Evolutionary conservation across 2,329 filamentous ascomycete genomes (phyloP), one percentile per base, ranked within the genome.

Genomic region (Albifimbria verrucaria): DNA sequence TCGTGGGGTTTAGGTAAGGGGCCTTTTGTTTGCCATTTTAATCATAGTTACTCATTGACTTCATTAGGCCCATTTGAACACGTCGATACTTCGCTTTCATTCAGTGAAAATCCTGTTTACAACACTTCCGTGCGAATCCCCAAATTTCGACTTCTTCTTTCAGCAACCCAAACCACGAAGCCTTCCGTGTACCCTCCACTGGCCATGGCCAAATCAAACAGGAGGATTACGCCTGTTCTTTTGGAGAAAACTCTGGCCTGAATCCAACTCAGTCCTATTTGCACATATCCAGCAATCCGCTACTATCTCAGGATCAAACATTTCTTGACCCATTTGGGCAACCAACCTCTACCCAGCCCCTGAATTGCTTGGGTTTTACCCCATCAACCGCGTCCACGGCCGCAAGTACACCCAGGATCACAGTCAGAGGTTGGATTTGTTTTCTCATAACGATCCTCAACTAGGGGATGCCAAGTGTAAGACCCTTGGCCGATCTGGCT

Each of bases 81-180:
- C 11, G 43, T 55, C 5, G 68, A 69, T 43, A 51, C 64, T 49
- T 53, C 61, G 4, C 69, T 63, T 52, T 57, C 62, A 3, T 52
- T 71, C 53, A 63, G 62, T 42, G 68, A 70, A 48, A 53, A 60
- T 11, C 59, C 68, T 1, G 63, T 71, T 7, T 70, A 67, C 41
- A 63, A 64, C 50, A 60, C 60, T 25, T 59, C 65, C n/a, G 56
- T 63, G 11, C 62, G 67, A 18, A 53, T 68, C 18, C 58, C 67
- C 12, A 69, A 68, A n/a, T 53, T 11, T 15, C 57, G 3, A 57
- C 55, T 25, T 56, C 48, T 9, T 63, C 67, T 23, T 63, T 65
- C 48, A 59, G 56, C 24, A 50, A 58, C 44, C 48, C 63, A 15
- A 48, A 25, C 6, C 61, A 67, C 26, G 67, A 68, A 10, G 57